phyloP scores from a whole-genome alignment of 805 yeast species.

The Candida maesae region DNA sequence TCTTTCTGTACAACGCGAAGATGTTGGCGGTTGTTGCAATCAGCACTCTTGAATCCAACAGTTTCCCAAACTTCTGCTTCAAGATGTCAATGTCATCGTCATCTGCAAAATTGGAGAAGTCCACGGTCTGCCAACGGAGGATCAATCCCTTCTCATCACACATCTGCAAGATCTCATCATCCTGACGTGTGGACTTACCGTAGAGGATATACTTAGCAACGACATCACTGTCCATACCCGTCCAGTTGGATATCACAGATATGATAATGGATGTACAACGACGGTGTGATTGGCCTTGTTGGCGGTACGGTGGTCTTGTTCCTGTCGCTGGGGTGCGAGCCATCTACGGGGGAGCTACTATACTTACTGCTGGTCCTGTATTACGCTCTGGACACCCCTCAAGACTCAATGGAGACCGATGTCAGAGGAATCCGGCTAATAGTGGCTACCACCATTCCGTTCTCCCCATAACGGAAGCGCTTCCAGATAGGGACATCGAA shows the following conservation, averaged over 20 bases:
- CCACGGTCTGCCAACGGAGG: not conserved
- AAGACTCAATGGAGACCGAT: too few relatives aligned
- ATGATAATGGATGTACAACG: conserved; percentile 3
- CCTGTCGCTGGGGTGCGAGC: too few relatives aligned
- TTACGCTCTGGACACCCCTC: too few relatives aligned
- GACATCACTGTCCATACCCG: conserved; percentile 2
- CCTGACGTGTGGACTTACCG: not conserved
- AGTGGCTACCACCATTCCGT: too few relatives aligned
- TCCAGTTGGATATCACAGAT: not conserved
- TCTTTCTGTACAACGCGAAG: not conserved
- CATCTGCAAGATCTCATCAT: conserved; percentile 5
- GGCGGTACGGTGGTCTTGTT: too few relatives aligned
- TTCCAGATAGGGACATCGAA: too few relatives aligned
- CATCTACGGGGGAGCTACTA: too few relatives aligned
- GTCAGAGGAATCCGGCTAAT: too few relatives aligned
- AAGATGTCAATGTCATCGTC: conserved; percentile 6
- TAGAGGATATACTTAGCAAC: conserved; percentile 9
- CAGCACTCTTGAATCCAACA: conserved; percentile 2
- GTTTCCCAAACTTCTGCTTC: conserved; percentile 5
- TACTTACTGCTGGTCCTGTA: too few relatives aligned
- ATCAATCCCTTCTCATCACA: conserved; percentile 1
- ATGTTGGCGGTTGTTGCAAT: conserved; percentile 1
- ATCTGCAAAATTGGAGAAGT: conserved; percentile 6
- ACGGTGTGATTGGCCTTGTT: not conserved
- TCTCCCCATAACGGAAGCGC: too few relatives aligned